Base-by-base conservation (phyloP, 495 filamentous ascomycete genomes). In the Aspergillus nidulans region DNA sequence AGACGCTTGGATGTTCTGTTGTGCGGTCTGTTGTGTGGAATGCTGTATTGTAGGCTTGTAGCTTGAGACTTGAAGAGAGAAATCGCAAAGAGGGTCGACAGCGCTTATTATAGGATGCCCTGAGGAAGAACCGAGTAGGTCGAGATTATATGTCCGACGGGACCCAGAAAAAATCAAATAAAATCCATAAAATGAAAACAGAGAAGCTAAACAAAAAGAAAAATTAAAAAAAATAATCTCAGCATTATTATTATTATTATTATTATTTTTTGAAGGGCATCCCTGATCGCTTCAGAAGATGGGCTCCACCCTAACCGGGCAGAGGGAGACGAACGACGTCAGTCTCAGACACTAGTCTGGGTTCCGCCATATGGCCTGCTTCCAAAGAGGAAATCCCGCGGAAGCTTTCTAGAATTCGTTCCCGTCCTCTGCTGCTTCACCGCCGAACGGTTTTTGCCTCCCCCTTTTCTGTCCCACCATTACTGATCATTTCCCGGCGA, bases 321-420 rank as follows among this genome's bases (percentile, higher is more conserved):
- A 56, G 56, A 59, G 53, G 62, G 53, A 54, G 59, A 49, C 52
- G 43, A 64, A 61, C 62, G 46, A 64, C 62, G 62, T 64, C 62
- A 51, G 38, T 38, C 53, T 49, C 47, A 52, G 23, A 44, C 51
- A 49, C 57, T 63, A 63, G 54, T 52, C 28, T 28, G 38, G n/a
- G 36, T 39, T 1, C 49, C 59, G 60, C 53, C 56, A 59, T 55
- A 56, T 53, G 49, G 55, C 18, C 46, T 44, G 9, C 56, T 39
- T 66, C 66, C 61, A 58, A 72, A 69, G 46, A 10, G 71, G 71
- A 60, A 74, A 73, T 67, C 44, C 61, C 58, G 68, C 60, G 56
- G 71, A 75, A 74, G 64, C 57, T 73, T 75, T 75, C 71, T 72
- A 73, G 71, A 75, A 75, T 67, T 57, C 65, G 68, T 41, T 68